phyloP scores from a whole-genome alignment of 331 rosid genomes.

The Ulmus americana region DNA sequence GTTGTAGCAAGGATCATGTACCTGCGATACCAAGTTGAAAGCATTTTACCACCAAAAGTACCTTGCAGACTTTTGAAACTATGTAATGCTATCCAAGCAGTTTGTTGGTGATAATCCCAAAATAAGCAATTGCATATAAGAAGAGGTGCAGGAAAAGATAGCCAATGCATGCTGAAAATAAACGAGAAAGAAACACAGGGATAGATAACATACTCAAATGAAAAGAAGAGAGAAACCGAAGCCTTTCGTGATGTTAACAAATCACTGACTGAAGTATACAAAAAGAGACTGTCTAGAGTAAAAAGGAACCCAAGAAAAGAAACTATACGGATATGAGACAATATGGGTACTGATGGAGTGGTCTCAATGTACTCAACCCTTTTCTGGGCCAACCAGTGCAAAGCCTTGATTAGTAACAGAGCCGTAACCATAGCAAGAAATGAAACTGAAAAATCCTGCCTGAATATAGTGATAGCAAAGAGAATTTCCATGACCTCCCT shows the following conservation, averaged over 20 bases:
- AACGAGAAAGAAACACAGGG: slow-evolving; percentile 10
- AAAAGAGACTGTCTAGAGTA: slow-evolving; percentile 62
- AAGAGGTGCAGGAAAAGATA: neutral
- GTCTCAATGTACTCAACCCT: slow-evolving; percentile 97
- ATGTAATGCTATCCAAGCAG: neutral
- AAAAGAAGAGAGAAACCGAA: slow-evolving; percentile 83
- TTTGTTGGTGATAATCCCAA: too few species aligned
- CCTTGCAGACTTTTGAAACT: neutral
- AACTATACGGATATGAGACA: slow-evolving; percentile 84
- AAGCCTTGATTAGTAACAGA: slow-evolving; percentile 70
- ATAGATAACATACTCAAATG: slow-evolving; percentile 75
- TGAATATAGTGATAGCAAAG: slow-evolving; percentile 85
- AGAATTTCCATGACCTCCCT: slow-evolving; percentile 97
- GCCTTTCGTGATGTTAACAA: slow-evolving; percentile 63
- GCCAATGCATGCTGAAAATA: neutral
- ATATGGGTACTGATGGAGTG: slow-evolving; percentile 69
- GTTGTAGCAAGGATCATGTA: slow-evolving; percentile 98
- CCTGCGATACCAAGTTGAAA: slow-evolving; percentile 43
- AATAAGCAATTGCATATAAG: too few species aligned
- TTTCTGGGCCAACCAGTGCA: slow-evolving; percentile 98
- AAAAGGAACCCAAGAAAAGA: slow-evolving; percentile 90
- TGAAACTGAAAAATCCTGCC: slow-evolving; percentile 92
- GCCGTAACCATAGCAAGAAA: slow-evolving; percentile 91
- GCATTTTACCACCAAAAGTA: neutral
- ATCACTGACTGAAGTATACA: slow-evolving; percentile 56